These are phyloP conservation scores for Coprinopsis strossmayeri DNA, from an alignment of 768 basidiomycete genomes.

Conservation along the genomic window DNA sequence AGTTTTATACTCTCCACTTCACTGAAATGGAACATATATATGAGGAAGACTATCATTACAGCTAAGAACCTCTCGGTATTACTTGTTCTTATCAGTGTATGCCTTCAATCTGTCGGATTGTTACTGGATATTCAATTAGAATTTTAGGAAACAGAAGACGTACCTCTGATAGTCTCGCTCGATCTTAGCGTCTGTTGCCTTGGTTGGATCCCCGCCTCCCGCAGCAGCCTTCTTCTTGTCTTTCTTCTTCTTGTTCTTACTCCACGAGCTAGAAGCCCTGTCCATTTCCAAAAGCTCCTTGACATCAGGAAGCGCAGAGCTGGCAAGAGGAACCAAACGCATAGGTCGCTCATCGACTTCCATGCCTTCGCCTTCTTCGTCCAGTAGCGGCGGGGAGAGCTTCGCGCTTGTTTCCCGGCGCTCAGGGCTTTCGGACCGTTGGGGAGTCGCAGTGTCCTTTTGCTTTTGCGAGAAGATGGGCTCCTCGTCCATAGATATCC, in stretches of 20 bases:
- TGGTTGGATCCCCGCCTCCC: conserved; percentile 18
- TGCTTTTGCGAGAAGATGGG: neutral
- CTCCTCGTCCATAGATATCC: conserved; percentile 13
- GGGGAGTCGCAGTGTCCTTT: no score
- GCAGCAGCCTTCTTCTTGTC: conserved; percentile 54
- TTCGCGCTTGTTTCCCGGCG: neutral
- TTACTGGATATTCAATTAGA: neutral
- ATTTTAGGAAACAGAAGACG: conserved; percentile 14
- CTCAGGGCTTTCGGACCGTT: neutral
- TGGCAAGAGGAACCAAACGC: conserved; percentile 67
- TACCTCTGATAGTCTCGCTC: conserved; percentile 56
- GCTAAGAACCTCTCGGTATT: no score
- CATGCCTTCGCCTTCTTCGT: conserved; percentile 31
- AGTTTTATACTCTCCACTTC: no score
- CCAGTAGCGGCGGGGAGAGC: conserved; percentile 12
- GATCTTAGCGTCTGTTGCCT: conserved; percentile 38
- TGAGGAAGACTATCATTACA: no score
- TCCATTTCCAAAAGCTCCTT: conserved; percentile 78
- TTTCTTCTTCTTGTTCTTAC: conserved; percentile 69
- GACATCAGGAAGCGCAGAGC: conserved; percentile 81
- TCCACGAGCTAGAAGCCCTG: conserved; percentile 51
- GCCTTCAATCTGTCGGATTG: conserved; percentile 28
- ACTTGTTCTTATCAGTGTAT: conserved; percentile 35
- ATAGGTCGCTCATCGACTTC: conserved; percentile 37
- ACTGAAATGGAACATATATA: no score